These are phyloP conservation scores for Septoria linicola DNA, from an alignment of 2,329 filamentous ascomycete species.

Conservation along the genomic window DNA sequence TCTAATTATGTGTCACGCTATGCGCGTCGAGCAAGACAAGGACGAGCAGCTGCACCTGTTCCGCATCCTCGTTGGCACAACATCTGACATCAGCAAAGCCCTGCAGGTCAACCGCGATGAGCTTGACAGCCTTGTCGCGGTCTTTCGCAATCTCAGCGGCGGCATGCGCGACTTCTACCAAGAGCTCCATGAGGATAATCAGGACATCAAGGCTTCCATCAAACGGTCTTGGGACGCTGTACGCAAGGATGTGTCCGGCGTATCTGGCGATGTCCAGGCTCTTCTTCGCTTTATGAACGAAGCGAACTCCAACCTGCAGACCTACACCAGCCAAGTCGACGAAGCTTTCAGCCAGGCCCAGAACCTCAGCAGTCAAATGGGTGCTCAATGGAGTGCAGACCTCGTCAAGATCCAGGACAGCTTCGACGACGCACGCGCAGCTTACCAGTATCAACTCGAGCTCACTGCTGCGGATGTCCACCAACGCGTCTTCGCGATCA, in stretches of 20 bases:
- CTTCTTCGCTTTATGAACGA: constrained; percentile 1
- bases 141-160: constrained; percentile 17
- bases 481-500: neutral
- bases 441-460: constrained; percentile 4
- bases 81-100: constrained; percentile 5
- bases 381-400: neutral
- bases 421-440: constrained; percentile 2
- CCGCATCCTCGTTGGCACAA: constrained; percentile 8
- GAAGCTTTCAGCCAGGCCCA: constrained; percentile 5
- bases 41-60: constrained; percentile 34
- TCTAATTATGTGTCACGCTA: constrained; percentile 61
- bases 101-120: constrained; percentile 14
- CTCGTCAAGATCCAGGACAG: constrained; percentile 1
- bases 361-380: constrained; percentile 1
- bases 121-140: constrained; percentile 11
- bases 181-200: constrained; percentile 20
- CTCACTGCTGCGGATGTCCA: constrained; percentile 6
- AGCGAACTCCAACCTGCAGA: neutral
- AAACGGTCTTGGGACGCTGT: constrained; percentile 6
- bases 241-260: constrained; percentile 2
- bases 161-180: constrained; percentile 20
- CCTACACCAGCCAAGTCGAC: constrained; percentile 6
- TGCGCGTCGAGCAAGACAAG: constrained; percentile 58
- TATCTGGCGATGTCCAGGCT: constrained; percentile 7
- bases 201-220: constrained; percentile 14